Base-by-base conservation (phyloP, 225 moss, liverwort and hornwort species). In the Neckera pumila region DNA sequence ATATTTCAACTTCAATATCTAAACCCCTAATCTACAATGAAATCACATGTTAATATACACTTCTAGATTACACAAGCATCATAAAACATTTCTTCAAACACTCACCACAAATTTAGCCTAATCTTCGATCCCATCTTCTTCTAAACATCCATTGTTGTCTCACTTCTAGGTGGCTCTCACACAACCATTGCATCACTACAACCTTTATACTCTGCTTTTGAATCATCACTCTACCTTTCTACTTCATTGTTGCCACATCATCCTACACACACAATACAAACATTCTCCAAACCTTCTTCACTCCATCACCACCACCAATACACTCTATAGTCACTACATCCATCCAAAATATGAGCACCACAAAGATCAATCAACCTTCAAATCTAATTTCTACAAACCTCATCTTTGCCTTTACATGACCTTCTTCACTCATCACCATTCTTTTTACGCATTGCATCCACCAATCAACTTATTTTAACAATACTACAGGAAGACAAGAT, bases 141-240 rank as follows among this genome's bases (percentile, higher is more conserved):
- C 14, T 14, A 43, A 61, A 10, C 14, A 9, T 2, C 3, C 10
- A 43, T 31, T 1, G 8, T 2, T 31, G 10, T 80, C 31, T 31
- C 3, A 43, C 31, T 27, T 61, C 10, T 1, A 43, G 1, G 6
- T 0, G 0, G 0, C 6, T 31, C 2, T 45, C 2, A 17, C 0
- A 23, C 38, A n/a, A 40, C 42, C 20, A 80, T 42, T 61, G 2
- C 43, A 80, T 22, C 3, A 30, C 3, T 14, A 31, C 13, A 61
- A 43, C 23, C 23, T 54, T 25, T 36, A 23, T 25, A 28, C 9
- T 61, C 0, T 80, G 1, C 4, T 80, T 80, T 60, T 43, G 9
- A 80, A 42, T 43, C 14, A 61, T 9, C 4, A 30, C 21, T 8
- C 6, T 12, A 43, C 17, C 3, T 43, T 80, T 1, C 2, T 60